Evolutionary conservation across 2,329 filamentous ascomycete genomes (phyloP), one percentile per base, ranked within the genome.

Genomic region (Alternaria burnsii): DNA sequence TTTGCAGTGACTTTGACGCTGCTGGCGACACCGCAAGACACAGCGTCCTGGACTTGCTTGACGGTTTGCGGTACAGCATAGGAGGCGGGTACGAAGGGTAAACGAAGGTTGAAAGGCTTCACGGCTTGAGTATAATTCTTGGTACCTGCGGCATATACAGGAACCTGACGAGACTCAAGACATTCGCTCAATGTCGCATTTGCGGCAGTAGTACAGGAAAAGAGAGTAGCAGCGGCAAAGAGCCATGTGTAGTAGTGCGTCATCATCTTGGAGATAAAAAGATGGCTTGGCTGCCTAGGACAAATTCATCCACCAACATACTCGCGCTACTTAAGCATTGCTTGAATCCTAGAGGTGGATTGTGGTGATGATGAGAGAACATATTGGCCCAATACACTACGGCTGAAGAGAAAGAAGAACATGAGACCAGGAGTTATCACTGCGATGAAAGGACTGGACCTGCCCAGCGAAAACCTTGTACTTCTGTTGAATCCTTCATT

Each of bases 1-100:
- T 82, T 85, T 16, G 87, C 83, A 68, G 88, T 86, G 0, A 89
- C 85, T 55, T 82, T 82, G 26, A 85, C 73, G 5, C 76, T 77
- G 58, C 80, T 80, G 12, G 79, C 64, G 0, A 74, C 79, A 1
- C 86, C 87, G 67, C 87, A 89, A 52, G 83, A 82, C 38, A 89
- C 80, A 10, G 86, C 83, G 14, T 74, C 81, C 3, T 85, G 81
- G 2, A 89, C 82, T 53, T 88, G 83, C 9, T 82, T 68, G 2
- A 82, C 77, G 0, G 76, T 84, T 5, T 78, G 69, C 0, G 87
- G 87, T 9, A 85, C 80, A 10, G 86, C 81, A n/a, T 88, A 84
- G 7, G 85, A 86, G 8, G 80, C 76, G 1, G 87, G 87, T 1
- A 74, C 81, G 54, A 74, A 71, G 1, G 67, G 67, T 10, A 76